A percentile compares a stretch with the other conserved stretches of the same genome.
Conservation (phyloP, 805 yeast species). For the Saccharomycopsis oosterbeekiorum region DNA sequence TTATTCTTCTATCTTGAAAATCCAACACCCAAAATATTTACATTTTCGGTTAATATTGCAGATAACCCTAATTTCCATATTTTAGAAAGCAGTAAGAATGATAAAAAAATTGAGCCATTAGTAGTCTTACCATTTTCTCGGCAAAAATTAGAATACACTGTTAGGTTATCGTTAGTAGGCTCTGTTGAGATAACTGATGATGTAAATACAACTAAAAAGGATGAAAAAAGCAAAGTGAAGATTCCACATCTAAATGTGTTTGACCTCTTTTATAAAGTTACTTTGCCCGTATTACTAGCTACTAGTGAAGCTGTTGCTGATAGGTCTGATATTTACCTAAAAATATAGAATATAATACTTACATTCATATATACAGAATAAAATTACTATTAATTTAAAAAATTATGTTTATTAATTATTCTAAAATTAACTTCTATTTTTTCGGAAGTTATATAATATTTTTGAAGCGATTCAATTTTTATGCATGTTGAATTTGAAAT, state of each 20-base stretch:
- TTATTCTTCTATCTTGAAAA: slow-evolving; percentile 52
- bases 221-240: slow-evolving; percentile 22
- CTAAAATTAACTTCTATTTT: no score
- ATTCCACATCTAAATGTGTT: slow-evolving; percentile 57
- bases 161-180: not conserved
- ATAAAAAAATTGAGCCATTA: slow-evolving; percentile 17
- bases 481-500: not conserved
- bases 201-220: slow-evolving; percentile 18
- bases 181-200: not conserved
- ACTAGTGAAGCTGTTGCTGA: slow-evolving; percentile 24
- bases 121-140: slow-evolving; percentile 57
- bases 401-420: no score
- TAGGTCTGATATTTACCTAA: slow-evolving; percentile 20
- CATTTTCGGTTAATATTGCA: slow-evolving; percentile 43
- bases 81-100: slow-evolving; percentile 28
- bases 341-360: not conserved
- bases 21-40: slow-evolving; percentile 61
- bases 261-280: slow-evolving; percentile 60
- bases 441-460: no score
- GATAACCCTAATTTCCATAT: slow-evolving; percentile 28
- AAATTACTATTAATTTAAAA: no score
- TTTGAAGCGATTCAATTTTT: not conserved
- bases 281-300: slow-evolving; percentile 42
- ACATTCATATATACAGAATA: not conserved
- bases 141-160: slow-evolving; percentile 31